Evolutionary conservation across 1,284 basidiomycete genomes (phyloP), one percentile per base, ranked within the genome.

Genomic region (Austropuccinia psidii): DNA sequence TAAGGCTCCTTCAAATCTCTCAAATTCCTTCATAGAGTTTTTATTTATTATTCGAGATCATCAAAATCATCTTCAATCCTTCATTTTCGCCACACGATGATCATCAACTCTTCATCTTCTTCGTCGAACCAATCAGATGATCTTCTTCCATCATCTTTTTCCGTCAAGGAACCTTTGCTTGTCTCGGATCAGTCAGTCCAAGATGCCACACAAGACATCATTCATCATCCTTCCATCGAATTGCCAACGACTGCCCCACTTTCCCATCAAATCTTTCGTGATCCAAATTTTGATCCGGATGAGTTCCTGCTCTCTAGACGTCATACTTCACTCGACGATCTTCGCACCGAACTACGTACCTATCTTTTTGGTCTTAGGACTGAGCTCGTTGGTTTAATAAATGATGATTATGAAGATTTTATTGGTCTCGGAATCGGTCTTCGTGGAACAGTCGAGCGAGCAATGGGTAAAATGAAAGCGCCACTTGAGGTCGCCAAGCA

Each of bases 371-470:
- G 85, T 17, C 83, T 98, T 77, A 92, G 94, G 79, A 90, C 93
- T 79, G 93, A 96, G 80, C 86, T 98, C 35, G 91, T 97, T 35
- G 88, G 88, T 79, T 87, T 98, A 79, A 97, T 98, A 81, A 97
- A 98, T 80, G 89, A 93, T 78, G 94, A 98, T 82, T 98, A 98
- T 81, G 93, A 93, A 80, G 93, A 93, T 54, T 98, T 98, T 81
- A 96, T 98, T 77, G 92, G 90, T 77, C 84, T 98, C 29, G 94
- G 93, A 35, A 93, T 90, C 1, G 91, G 93, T 77, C 80, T 96
- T 76, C 85, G 87, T 75, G 91, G 89, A 37, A 75, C 75, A 19
- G 93, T 72, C 13, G 69, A 72, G 39, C 54, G 69, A 33, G 58
- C 57, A 21, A 49, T 72, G 47, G 47, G 47, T 17, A 61, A 72